Percentiles rank a stretch among this genome's conserved stretches.
phyloP scores from a whole-genome alignment of 345 rosid genomes.

The Excoecaria agallocha region DNA sequence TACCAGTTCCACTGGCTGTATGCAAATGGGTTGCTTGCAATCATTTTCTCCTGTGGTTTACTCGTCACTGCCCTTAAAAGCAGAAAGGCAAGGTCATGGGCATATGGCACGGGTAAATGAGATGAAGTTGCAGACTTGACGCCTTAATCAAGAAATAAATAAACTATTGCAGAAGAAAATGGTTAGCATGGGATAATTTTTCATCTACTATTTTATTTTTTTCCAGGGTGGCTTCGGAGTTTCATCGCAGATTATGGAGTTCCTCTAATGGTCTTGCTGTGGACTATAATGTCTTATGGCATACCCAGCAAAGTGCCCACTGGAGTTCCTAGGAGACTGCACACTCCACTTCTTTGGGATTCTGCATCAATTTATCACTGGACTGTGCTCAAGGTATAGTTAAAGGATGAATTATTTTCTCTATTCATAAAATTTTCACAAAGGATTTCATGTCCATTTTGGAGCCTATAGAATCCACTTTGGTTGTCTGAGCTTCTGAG shows the following conservation, averaged over 20 bases:
- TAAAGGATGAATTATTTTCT: not conserved
- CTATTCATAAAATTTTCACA: not conserved
- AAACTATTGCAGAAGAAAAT: not conserved
- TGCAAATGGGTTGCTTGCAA: constrained; percentile 65
- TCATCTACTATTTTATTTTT: not conserved
- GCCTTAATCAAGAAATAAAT: not conserved
- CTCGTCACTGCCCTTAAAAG: constrained; percentile 54
- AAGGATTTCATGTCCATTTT: constrained; percentile 1
- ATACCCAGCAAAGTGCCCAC: constrained; percentile 42
- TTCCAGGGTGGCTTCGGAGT: constrained; percentile 61
- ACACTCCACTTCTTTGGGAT: constrained; percentile 84
- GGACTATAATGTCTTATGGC: constrained; percentile 58
- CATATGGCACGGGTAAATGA: constrained; percentile 47
- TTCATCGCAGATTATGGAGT: constrained; percentile 79
- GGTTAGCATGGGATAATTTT: not conserved
- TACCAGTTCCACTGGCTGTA: constrained; percentile 57
- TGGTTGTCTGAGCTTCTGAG: not conserved
- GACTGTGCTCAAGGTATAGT: constrained; percentile 67
- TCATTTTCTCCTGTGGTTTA: constrained; percentile 65
- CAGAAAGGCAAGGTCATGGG: constrained; percentile 69
- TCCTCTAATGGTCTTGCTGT: constrained; percentile 69
- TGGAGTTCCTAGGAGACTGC: constrained; percentile 71
- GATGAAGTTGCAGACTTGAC: not conserved
- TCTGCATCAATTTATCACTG: constrained; percentile 63
- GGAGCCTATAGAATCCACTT: not conserved